Base-by-base conservation (phyloP, 2,329 filamentous ascomycete genomes). In the Blastomyces percursus region DNA sequence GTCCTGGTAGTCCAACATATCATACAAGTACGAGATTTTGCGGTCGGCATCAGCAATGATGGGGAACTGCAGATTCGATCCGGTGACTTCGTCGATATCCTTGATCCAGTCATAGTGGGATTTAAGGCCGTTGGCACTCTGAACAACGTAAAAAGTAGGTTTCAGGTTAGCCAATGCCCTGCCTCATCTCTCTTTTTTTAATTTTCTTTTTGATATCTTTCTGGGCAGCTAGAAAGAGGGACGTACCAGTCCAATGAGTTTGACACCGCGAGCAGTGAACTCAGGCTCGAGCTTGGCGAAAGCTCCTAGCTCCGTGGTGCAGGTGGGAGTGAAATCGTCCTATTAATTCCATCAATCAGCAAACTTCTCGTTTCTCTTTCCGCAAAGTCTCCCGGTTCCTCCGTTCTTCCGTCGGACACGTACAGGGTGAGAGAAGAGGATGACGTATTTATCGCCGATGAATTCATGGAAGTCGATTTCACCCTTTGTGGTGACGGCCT, bases 291-390 rank as follows among this genome's bases (percentile, higher is more conserved):
- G 83, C 79, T 92, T 94, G 69, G 91, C 89, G 71, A 96, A 95
- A 64, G 91, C 91, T 66, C 91, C 92, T 66, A 96, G 87, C 81
- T 96, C 92, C 61, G 91, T 96, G 67, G 92, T 96, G 83, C 92
- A 96, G 64, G 96, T 92, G 61, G 92, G 92, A 1, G 92, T 96
- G 82, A 90, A 96, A 78, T 96, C 92, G 71, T 75, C 75, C 72
- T 73, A n/a, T 16, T 40, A 58, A 24, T 50, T 54, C 30, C 30
- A 55, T 55, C 30, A 55, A 55, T 55, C 19, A 55, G 30, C 32
- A 35, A 35, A 35, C 30, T 38, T 38, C 32, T 9, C 30, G 19
- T 16, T 8, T 46, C 42, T 7, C 12, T 19, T 14, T 14, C n/a
- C 3, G 16, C 6, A 5, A 14, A 12, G 1, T 44, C 35, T 16